Evolutionary conservation across 352 stramenopile species (phyloP).

Genomic region (Phytophthora melonis): DNA sequence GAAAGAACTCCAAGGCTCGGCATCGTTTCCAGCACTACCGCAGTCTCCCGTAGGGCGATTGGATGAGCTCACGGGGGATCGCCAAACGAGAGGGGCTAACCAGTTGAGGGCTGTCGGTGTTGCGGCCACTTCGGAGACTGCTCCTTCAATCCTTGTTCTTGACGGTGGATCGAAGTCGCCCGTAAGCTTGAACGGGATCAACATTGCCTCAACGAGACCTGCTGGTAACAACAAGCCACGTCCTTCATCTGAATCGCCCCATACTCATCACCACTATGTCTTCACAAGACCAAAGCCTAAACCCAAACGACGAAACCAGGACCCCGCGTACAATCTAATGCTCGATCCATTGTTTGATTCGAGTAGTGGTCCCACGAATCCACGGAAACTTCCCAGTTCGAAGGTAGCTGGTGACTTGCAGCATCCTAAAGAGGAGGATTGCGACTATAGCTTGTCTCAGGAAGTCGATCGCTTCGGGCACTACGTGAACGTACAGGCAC

Average conservation of each 20-base stretch:
- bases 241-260: conserved; percentile 13
- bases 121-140: background rate
- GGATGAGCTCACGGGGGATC: background rate
- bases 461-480: conserved; percentile 57
- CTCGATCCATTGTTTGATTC: conserved; percentile 76
- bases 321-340: conserved; percentile 54
- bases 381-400: conserved; percentile 9
- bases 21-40: conserved; percentile 31
- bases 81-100: background rate
- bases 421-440: conserved; percentile 6
- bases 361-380: conserved; percentile 5
- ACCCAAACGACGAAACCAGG: conserved; percentile 30
- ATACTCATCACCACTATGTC: conserved; percentile 41
- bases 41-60: conserved; percentile 20
- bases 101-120: background rate
- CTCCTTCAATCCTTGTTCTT: conserved; percentile 25
- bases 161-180: conserved; percentile 28
- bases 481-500: conserved; percentile 56
- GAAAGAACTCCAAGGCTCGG: conserved; percentile 5
- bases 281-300: conserved; percentile 60
- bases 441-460: conserved; percentile 48
- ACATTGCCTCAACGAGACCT: conserved; percentile 49
- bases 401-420: conserved; percentile 11
- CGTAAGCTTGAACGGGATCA: conserved; percentile 35
- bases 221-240: conserved; percentile 27